Evolutionary conservation across 2,329 filamentous ascomycete species (phyloP).

Genomic region (Biscogniauxia sp.): DNA sequence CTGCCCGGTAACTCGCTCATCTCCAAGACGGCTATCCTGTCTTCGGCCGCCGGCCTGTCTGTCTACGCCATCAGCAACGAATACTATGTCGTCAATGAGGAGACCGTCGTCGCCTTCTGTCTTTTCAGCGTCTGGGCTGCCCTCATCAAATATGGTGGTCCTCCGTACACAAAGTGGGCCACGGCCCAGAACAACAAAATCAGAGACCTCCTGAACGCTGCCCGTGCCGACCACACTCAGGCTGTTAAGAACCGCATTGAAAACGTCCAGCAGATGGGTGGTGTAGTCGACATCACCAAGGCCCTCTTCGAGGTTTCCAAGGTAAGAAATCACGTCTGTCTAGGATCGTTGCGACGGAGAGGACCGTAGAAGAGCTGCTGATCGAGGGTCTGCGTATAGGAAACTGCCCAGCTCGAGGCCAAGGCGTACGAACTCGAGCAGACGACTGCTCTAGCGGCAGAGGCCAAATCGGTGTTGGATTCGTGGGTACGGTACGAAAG

Average conservation of each 20-base stretch:
- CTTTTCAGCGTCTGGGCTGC: conserved; percentile 90
- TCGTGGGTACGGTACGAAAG: conserved; percentile 98
- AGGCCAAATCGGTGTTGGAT: conserved; percentile 94
- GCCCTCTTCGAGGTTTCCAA: conserved; percentile 96
- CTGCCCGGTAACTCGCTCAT: conserved; percentile 89
- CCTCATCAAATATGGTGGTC: conserved; percentile 90
- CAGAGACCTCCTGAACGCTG: conserved; percentile 90
- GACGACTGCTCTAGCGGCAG: conserved; percentile 83
- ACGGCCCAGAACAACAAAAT: conserved; percentile 87
- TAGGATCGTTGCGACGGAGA: background rate
- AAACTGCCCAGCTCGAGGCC: conserved; percentile 94
- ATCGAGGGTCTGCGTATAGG: conserved; percentile 50
- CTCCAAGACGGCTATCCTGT: conserved; percentile 96
- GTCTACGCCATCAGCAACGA: conserved; percentile 98
- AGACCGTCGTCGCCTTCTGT: conserved; percentile 91
- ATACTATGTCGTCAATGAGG: conserved; percentile 99
- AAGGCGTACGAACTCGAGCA: conserved; percentile 97
- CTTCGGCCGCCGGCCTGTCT: conserved; percentile 83
- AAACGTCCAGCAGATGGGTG: conserved; percentile 89
- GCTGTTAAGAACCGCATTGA: conserved; percentile 93
- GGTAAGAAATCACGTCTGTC: conserved; percentile 51
- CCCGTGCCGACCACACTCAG: conserved; percentile 89
- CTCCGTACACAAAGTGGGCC: conserved; percentile 90
- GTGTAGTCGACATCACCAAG: conserved; percentile 97
- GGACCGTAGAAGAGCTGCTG: conserved; percentile 9